These are phyloP conservation scores for Austroboletus niveus DNA, from an alignment of 1,284 basidiomycete species.

Conservation along the genomic window DNA sequence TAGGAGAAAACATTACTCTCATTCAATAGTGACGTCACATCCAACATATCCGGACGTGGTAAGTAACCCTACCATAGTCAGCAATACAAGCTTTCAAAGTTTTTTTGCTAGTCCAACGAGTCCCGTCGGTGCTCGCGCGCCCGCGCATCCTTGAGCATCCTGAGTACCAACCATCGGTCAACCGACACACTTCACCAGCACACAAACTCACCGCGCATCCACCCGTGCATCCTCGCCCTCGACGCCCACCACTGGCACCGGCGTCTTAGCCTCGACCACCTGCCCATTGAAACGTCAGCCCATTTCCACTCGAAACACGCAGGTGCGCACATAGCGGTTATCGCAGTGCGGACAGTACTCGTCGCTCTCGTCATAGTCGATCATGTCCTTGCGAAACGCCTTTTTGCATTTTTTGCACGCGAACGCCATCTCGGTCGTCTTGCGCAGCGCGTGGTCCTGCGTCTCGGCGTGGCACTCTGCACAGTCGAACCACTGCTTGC, in stretches of 20 bases:
- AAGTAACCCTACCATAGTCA: constrained; percentile 5
- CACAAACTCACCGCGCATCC: constrained; percentile 67
- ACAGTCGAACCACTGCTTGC: constrained; percentile 95
- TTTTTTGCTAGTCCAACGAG: no score
- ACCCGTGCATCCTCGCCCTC: constrained; percentile 90
- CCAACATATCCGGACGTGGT: constrained; percentile 17
- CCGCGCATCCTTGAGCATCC: constrained; percentile 73
- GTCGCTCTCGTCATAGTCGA: constrained; percentile 89
- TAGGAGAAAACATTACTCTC: constrained; percentile 17
- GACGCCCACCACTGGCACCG: constrained; percentile 80
- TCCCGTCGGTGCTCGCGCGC: constrained; percentile 40
- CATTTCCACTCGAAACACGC: no score
- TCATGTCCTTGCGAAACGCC: constrained; percentile 95
- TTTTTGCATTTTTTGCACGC: constrained; percentile 98
- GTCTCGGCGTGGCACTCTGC: constrained; percentile 90
- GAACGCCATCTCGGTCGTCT: constrained; percentile 90
- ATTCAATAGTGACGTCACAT: constrained; percentile 23
- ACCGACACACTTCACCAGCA: no score
- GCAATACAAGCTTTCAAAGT: no score
- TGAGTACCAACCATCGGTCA: constrained; percentile 21
- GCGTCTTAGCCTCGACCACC: constrained; percentile 93
- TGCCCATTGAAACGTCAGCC: constrained; percentile 30
- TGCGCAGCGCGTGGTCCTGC: constrained; percentile 71
- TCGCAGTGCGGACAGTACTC: constrained; percentile 98
- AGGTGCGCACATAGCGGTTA: constrained; percentile 85